Base-by-base conservation (phyloP, 2,329 filamentous ascomycete genomes). In the Fusarium nisikadoi region DNA sequence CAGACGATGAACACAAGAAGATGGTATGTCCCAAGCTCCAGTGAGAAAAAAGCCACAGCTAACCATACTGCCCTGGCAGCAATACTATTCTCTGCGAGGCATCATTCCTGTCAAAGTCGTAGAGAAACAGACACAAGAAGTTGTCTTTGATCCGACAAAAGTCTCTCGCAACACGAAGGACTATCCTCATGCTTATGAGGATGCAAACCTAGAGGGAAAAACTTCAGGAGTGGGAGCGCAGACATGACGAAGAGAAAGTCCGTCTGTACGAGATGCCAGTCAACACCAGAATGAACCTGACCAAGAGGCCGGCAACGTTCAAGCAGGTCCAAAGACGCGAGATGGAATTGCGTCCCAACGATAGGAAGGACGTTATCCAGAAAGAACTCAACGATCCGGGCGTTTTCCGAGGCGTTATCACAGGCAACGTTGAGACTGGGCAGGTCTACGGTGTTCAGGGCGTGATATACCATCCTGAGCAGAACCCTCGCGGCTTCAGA, bases 21-120 rank as follows among this genome's bases (percentile, higher is more conserved):
- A 67, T 57, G 53, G 62, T 66, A 54, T 6, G 33, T 23, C 8
- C n/a, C 4, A 33, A 33, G 31, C 12, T 13, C 31, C 31, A 33
- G 31, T 33, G 31, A 13, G 13, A 33, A 13, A 4, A 33, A 33
- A 13, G 31, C 17, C 20, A 8, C 11, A 36, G 25, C 12, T 35
- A 38, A 38, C 16, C 8, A 36, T 27, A 7, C n/a, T 25, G 36
- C 3, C n/a, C 8, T 23, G 4, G 19, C 31, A 69, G 62, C 66
- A 69, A 67, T 66, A 62, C 42, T 54, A 23, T 6, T 67, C 53
- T 19, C 53, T 53, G 1, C 42, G 53, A 1, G 63, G 62, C 10
- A 10, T 29, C 3, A 10, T 67, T 3, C 62, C 66, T 10, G 31
- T 42, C 4, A 58, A 35, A 16, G 38, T 14, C 0, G 62, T 67